A percentile compares a stretch with the other conserved stretches of the same genome.
phyloP scores from a whole-genome alignment of 257 asterid genomes.

The Scutellaria barbata region DNA sequence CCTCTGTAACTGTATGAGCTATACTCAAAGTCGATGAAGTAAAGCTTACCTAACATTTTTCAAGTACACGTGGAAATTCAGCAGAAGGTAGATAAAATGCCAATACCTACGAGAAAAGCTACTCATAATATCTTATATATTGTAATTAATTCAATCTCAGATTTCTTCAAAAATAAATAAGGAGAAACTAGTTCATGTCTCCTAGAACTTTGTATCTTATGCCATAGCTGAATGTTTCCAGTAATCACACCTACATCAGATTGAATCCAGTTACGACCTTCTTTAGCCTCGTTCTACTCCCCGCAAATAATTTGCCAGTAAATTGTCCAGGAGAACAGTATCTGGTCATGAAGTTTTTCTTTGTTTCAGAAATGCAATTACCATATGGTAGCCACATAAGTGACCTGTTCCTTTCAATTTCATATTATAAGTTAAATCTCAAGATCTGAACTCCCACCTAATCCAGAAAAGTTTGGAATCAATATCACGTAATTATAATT shows the following conservation, averaged over 20 bases:
- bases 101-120: slow-evolving; percentile 8
- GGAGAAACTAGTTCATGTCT: slow-evolving; percentile 12
- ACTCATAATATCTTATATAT: neutral
- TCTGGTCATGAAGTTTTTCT: neutral
- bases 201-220: slow-evolving; percentile 18
- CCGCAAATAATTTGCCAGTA: neutral
- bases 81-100: slow-evolving; percentile 18
- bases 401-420: slow-evolving; percentile 2
- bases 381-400: slow-evolving; percentile 19
- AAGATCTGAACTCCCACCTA: slow-evolving; percentile 4
- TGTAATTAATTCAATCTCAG: slow-evolving; percentile 17
- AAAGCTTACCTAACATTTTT: slow-evolving; percentile 64
- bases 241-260: neutral
- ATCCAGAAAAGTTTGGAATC: slow-evolving; percentile 14
- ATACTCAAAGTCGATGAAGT: slow-evolving; percentile 96
- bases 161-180: slow-evolving; percentile 28
- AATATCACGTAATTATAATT: neutral
- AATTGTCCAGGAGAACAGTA: slow-evolving; percentile 23
- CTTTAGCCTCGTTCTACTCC: slow-evolving; percentile 5
- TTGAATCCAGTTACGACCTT: slow-evolving; percentile 10
- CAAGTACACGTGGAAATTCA: slow-evolving; percentile 34
- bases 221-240: slow-evolving; percentile 24
- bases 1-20: slow-evolving; percentile 95
- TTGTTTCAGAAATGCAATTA: slow-evolving; percentile 26
- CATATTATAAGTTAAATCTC: neutral